Base-by-base conservation (phyloP, 805 yeast species). In the Candida nanaspora region DNA sequence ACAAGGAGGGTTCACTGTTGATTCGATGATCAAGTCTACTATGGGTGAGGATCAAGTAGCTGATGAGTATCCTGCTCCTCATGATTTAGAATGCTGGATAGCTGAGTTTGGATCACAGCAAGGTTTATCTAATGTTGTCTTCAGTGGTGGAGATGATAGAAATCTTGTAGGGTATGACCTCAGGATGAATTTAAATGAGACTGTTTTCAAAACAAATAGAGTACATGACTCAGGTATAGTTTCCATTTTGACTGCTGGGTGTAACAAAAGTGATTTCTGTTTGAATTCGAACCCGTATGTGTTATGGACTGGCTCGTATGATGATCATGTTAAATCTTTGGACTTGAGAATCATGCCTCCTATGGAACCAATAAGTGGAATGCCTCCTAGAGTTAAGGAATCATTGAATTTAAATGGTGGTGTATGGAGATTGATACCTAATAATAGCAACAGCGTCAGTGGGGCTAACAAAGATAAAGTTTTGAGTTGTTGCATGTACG, bases 191-290 rank as follows among this genome's bases (percentile, higher is more conserved):
- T 13, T 21, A 13, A 43, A 56, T 6, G 41, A 51, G 32, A 43
- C 56, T 1, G 47, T 69, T 2, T 69, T 64, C 47, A 56, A 66
- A 39, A 60, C 65, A 5, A 55, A 57, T 28, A 72, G 86, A 41
- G 69, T 85, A 19, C 98, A 91, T 57, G 83, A 78, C 32, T 96
- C 98, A 0, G 98, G 98, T 1, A 86, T 91, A 1, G 91, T 88
- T 3, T 79, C 94, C 2, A 82, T 93, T 15, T 72, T 89, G 35
- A 68, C 81, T 0, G 61, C 75, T 19, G 41, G 66, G 46, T 46
- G 46, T 7, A 47, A 57, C n/a, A 55, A 59, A 4, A 51, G 61
- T 1, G 51, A 51, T 9, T 80, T 84, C 82, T 41, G 53, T 42
- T n/a, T 31, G 6, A 31, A 37, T 18, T 36, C 45, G 0, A 45